Base-by-base conservation (phyloP, 345 rosid genomes). In the Xanthoceras sorbifolium region DNA sequence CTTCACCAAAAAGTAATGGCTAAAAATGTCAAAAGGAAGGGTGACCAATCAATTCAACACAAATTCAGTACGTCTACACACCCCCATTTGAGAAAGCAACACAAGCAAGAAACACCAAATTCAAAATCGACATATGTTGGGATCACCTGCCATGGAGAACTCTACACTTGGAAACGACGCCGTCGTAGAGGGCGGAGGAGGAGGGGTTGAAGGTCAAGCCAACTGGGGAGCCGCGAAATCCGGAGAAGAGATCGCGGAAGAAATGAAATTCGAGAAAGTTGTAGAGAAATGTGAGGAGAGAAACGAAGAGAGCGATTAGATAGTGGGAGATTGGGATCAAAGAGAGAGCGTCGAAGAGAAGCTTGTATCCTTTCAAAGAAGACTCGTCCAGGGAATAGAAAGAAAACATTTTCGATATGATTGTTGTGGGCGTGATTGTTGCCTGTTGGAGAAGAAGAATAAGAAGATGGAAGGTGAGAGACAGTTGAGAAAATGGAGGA, bases 221-320 rank as follows among this genome's bases (percentile, higher is more conserved):
- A n/a, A 90, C 80, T 5, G 84, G 81, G 63, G 78, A 75, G 69
- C 87, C 88, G 29, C 90, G 82, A 61, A 84, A 84, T 4, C 85
- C 85, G 29, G 84, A 71, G 72, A 86, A 44, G 17, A 84, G 22
- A 70, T 91, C 98, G 6, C 81, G 84, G n/a, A 92, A 32, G 88
- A 92, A 86, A 80, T 94, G 97, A 50, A 87, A 80, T 73, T 88
- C 97, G 70, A 92, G 44, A 85, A 90, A 90, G 61, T 86, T 78
- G 92, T 92, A 94, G 64, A 92, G 78, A 65, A 88, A 82, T 44
- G 70, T 32, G 52, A 69, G 9, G n/a, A 50, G 85, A 52, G 74
- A 0, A 26, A 83, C 1, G 66, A 63, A 20, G 69, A 88, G 77
- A 25, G 79, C 82, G 25, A 86, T 7, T 29, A 87, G 54, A 64